These are phyloP conservation scores for Conticribra guillardii DNA, from an alignment of 108 stramenopile species.

Conservation along the genomic window DNA sequence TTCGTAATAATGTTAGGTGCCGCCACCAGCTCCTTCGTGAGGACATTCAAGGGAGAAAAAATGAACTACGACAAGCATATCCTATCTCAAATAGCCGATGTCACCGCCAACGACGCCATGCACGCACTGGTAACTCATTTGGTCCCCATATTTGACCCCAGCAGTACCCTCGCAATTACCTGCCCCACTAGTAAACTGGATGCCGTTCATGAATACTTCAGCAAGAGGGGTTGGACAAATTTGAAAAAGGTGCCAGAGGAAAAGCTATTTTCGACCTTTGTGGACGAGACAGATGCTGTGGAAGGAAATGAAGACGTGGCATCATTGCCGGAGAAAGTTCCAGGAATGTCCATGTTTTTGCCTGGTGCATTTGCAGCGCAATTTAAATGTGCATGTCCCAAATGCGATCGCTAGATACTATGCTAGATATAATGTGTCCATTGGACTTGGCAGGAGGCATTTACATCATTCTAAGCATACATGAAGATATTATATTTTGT, in stretches of 20 bases:
- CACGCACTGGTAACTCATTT: constrained; percentile 38
- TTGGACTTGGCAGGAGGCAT: too few relatives aligned
- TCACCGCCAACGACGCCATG: constrained; percentile 37
- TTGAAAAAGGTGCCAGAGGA: constrained; percentile 50
- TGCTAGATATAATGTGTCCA: too few relatives aligned
- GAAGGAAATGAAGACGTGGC: neutral
- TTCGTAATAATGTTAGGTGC: too few relatives aligned
- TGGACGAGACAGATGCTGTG: constrained; percentile 13
- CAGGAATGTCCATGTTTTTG: constrained; percentile 48
- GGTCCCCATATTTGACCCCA: constrained; percentile 48
- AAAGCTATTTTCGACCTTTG: constrained; percentile 40
- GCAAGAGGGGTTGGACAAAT: constrained; percentile 42
- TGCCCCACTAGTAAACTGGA: constrained; percentile 52
- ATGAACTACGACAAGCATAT: constrained; percentile 43
- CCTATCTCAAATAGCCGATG: constrained; percentile 25
- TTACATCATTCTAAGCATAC: too few relatives aligned
- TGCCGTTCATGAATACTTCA: constrained; percentile 41
- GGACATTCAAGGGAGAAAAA: constrained; percentile 40
- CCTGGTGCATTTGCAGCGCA: constrained; percentile 46
- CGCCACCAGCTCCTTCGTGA: constrained; percentile 39
- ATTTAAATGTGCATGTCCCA: constrained; percentile 37
- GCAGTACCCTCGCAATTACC: constrained; percentile 34
- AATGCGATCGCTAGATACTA: constrained; percentile 22
- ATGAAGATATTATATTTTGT: too few relatives aligned
- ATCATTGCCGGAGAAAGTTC: constrained; percentile 40